Conservation (phyloP, 2,329 filamentous ascomycete genomes). For the Graphiopsis chlorocephala region DNA sequence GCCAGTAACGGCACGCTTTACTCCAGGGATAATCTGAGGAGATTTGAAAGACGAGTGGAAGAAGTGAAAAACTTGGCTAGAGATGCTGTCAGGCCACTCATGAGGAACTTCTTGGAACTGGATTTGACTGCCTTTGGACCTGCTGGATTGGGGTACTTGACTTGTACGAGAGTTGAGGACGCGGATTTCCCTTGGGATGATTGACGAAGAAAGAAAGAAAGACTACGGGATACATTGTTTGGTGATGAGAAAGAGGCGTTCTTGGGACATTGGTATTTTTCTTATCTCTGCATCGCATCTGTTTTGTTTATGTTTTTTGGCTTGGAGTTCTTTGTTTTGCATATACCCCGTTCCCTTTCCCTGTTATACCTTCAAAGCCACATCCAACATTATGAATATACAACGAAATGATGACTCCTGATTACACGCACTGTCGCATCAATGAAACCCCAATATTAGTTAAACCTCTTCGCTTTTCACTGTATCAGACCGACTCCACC, state of each 20-base stretch:
- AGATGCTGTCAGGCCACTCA: constrained; percentile 79
- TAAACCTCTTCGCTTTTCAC: not conserved
- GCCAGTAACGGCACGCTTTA: constrained; percentile 52
- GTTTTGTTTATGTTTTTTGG: not conserved
- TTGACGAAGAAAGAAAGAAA: not conserved
- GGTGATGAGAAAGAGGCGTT: not conserved
- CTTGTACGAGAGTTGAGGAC: constrained; percentile 61
- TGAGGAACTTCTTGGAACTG: constrained; percentile 80
- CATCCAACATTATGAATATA: not conserved
- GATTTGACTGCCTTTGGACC: constrained; percentile 52
- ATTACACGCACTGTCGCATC: not conserved
- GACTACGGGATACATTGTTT: not conserved
- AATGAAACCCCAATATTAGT: not conserved
- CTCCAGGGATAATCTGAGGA: constrained; percentile 76
- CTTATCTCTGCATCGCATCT: not conserved
- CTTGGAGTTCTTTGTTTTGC: not conserved
- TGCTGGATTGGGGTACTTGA: constrained; percentile 58
- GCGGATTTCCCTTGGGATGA: constrained; percentile 63
- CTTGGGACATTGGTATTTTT: not conserved
- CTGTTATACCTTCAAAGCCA: not conserved
- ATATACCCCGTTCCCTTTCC: not conserved
- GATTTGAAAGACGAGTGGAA: constrained; percentile 83
- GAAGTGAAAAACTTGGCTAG: constrained; percentile 82
- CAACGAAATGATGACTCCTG: not conserved
- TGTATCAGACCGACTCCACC: not conserved